Evolutionary conservation across 257 asterid species (phyloP).

Genomic region (Lycium ferocissimum): DNA sequence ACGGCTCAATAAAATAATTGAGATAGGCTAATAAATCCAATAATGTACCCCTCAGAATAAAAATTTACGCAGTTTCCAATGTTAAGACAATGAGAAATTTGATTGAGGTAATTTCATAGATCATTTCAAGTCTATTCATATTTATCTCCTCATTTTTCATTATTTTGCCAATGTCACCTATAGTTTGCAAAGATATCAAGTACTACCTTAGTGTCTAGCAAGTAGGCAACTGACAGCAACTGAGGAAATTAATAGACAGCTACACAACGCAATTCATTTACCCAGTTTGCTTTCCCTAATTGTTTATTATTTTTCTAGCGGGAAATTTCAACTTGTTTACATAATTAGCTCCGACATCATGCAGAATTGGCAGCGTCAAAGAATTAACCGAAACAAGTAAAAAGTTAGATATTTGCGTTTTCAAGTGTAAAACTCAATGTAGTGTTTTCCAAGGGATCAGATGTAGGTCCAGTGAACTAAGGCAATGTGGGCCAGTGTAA

Average conservation of each 20-base stretch:
- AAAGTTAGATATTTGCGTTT: not conserved
- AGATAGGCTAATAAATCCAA: not conserved
- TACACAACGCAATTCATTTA: not conserved
- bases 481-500: not conserved
- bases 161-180: constrained; percentile 17
- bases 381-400: not conserved
- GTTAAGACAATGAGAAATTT: not conserved
- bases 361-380: not conserved
- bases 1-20: not conserved
- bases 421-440: constrained; percentile 17
- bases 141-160: constrained; percentile 13
- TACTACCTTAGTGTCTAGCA: constrained; percentile 3
- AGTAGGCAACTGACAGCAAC: not conserved
- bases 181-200: not conserved
- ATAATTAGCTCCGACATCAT: not conserved
- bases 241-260: constrained; percentile 2
- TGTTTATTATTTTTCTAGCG: not conserved
- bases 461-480: not conserved
- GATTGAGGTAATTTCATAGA: not conserved
- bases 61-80: not conserved
- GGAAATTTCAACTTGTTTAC: constrained; percentile 1
- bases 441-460: not conserved
- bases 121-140: not conserved
- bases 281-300: not conserved
- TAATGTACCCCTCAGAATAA: not conserved